Base-by-base conservation (phyloP, 257 asterid species). In the Striga asiatica region DNA sequence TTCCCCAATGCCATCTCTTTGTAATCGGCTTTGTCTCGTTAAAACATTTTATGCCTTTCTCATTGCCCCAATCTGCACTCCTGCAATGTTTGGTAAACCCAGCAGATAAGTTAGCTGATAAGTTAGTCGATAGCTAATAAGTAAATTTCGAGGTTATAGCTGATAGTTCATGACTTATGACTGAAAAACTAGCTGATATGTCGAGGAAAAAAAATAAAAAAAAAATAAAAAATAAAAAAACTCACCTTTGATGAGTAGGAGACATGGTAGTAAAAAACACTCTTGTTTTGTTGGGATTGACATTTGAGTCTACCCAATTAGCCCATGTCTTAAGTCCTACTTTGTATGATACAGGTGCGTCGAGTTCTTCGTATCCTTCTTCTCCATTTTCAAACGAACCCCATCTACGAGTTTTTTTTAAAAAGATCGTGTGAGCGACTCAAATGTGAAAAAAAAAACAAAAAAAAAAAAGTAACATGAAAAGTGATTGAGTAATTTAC, bases 221-320 rank as follows among this genome's bases (percentile, higher is more conserved):
- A n/a, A n/a, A n/a, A n/a, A n/a, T n/a, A n/a, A n/a, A n/a, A n/a
- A n/a, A n/a, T n/a, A n/a, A n/a, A n/a, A n/a, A 41, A 41, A 41
- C 21, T 16, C 3, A 62, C 98, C 95, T 84, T 47, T 80, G 94
- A 54, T 92, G 97, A 0, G 89, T 81, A 11, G 98, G 98, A 16
- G 98, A 92, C 95, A 92, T 82, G 37, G 95, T 82, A 54, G 95
- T 82, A 65, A 92, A 92, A 64, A 92, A 92, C 51, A 92, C 93
- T 55, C 77, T 73, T 11, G 97, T 88, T 45, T 42, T 71, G 42
- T 82, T 92, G 39, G 98, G 85, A 73, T 82, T 48, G 19, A 88
- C 64, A 31, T 86, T 79, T 7, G 94, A 75, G 62, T 87, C 98
- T 17, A 88, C 79, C 98, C 98, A 92, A 60, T 91, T 87, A 3